Evolutionary conservation across 305 asterid genomes (phyloP), one percentile per base, ranked within the genome.

Genomic region (Petunia hybrid): DNA sequence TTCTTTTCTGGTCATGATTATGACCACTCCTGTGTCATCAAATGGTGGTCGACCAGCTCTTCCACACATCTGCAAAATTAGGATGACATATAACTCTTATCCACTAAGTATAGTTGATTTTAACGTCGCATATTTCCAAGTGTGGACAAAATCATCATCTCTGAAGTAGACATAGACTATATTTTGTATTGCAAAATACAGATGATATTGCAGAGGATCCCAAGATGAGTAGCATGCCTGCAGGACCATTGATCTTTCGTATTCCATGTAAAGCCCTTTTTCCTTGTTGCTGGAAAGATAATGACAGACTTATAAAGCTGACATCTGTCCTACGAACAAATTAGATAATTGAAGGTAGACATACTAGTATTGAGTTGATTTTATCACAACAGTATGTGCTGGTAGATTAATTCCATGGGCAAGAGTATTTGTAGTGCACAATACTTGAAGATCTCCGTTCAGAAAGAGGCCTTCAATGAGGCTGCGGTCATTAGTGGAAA

Each of bases 31-130:
- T 6, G 98, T 91, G 87, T 96, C 97, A 85, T 96, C 99, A 88
- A 94, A 96, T 41, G 98, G 99, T 70, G 97, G 99, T 81, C 99
- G 98, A 66, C 98, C 99, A 76, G 99, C 99, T 88, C 99, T 92
- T 85, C 98, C 99, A 82, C 94, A 90, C 99, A 96, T 96, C 99
- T 95, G 94, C 89, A 87, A 53, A 43, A 83, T 81, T 78, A 81
- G 82, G 60, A 79, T 7, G 48, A 66, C 7, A 43, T 55, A 53
- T 74, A 74, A 13, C 64, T 74, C 48, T 53, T 74, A 74, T 53
- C 14, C 38, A 74, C 79, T 53, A 74, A 74, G n/a, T 3, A 74
- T 38, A 55, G 14, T 53, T 53, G 36, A 74, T 48, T 73, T 51
- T 35, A 48, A 39, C 9, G 62, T 57, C 16, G 60, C 35, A 73